Evolutionary conservation across 139 green algal genomes (phyloP).

Genomic region (Picochlorum sp.): DNA sequence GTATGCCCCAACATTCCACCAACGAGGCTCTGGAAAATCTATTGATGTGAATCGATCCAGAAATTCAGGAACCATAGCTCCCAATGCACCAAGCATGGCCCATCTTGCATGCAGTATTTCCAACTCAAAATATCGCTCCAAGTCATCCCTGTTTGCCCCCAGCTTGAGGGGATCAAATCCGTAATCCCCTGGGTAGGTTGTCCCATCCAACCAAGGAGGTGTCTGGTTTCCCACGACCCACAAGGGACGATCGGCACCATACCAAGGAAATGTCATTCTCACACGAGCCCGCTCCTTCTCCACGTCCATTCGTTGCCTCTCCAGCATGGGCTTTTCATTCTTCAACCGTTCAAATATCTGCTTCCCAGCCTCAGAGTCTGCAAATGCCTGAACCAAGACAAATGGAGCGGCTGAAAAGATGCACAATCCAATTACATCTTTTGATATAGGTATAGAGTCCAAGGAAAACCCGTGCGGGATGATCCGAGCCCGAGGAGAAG

Average conservation of each 20-base stretch:
- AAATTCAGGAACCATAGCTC: conserved; percentile 48
- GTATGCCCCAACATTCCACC: conserved; percentile 51
- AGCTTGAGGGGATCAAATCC: conserved; percentile 42
- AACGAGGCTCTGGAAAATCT: conserved; percentile 41
- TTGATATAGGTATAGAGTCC: not conserved
- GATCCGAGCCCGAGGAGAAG: not conserved
- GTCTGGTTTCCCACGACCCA: conserved; percentile 25
- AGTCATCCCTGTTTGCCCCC: conserved; percentile 24
- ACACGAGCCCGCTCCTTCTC: conserved; percentile 8
- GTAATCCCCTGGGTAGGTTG: conserved; percentile 30
- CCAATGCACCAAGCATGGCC: conserved; percentile 64
- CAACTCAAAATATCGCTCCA: conserved; percentile 40
- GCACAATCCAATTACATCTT: conserved; percentile 28
- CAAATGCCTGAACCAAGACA: conserved; percentile 31
- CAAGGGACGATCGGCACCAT: conserved; percentile 23
- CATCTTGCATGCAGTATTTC: conserved; percentile 65
- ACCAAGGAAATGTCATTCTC: conserved; percentile 25
- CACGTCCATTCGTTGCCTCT: not conserved
- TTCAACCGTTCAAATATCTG: conserved; percentile 18
- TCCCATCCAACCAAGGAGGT: conserved; percentile 8
- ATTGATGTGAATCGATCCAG: conserved; percentile 26
- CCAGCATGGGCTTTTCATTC: conserved; percentile 16
- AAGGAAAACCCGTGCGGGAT: not conserved
- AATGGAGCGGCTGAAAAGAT: conserved; percentile 32
- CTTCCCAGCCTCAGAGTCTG: conserved; percentile 32